phyloP scores from a whole-genome alignment of 345 rosid genomes.

The Lepidium africanum region DNA sequence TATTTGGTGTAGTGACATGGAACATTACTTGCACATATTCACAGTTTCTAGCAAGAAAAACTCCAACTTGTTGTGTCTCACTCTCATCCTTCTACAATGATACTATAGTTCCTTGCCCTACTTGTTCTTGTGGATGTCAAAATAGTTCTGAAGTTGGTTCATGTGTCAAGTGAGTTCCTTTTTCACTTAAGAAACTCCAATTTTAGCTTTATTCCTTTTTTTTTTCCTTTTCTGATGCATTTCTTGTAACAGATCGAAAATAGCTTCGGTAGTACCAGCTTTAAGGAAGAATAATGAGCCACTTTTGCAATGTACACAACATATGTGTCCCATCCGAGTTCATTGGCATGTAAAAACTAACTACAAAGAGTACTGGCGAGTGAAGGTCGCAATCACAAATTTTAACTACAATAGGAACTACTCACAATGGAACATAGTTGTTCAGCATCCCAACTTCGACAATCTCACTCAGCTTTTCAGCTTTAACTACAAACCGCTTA shows the following conservation, averaged over 20 bases:
- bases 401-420: constrained; percentile 82
- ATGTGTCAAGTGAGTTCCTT: constrained; percentile 71
- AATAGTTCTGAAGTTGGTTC: constrained; percentile 36
- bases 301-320: constrained; percentile 63
- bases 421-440: constrained; percentile 72
- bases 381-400: constrained; percentile 65
- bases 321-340: constrained; percentile 89
- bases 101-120: constrained; percentile 70
- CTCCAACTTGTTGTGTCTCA: constrained; percentile 88
- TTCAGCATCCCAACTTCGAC: constrained; percentile 81
- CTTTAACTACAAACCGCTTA: constrained; percentile 56
- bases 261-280: constrained; percentile 53
- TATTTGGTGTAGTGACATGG: constrained; percentile 81
- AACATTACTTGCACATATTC: constrained; percentile 84
- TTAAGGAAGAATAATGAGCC: constrained; percentile 40
- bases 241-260: constrained; percentile 32
- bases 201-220: not conserved
- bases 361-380: constrained; percentile 86
- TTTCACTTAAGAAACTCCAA: not conserved
- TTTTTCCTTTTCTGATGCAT: not conserved
- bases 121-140: constrained; percentile 83
- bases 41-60: constrained; percentile 63
- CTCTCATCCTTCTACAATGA: constrained; percentile 78
- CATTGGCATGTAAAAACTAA: constrained; percentile 88
- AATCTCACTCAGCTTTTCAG: constrained; percentile 65